phyloP scores from a whole-genome alignment of 1,284 basidiomycete genomes.

The Rhodotorula sp. region DNA sequence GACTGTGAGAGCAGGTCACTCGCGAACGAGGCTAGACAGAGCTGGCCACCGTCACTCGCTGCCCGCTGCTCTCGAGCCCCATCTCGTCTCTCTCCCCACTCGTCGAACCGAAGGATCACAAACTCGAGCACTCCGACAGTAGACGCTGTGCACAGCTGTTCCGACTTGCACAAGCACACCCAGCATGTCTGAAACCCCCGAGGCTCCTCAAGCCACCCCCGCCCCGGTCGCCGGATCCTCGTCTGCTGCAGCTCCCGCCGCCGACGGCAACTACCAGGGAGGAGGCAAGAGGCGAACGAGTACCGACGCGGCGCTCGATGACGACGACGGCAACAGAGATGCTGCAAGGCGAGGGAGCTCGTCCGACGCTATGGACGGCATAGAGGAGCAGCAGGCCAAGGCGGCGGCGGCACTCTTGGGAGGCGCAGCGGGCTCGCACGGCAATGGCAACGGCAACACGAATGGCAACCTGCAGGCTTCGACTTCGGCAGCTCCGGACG shows the following conservation, averaged over 20 bases:
- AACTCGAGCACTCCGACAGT: too few species aligned
- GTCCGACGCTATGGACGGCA: background rate
- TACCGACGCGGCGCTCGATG: background rate
- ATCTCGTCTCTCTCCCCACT: too few species aligned
- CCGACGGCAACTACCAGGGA: background rate
- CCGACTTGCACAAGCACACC: too few species aligned
- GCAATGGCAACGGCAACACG: background rate
- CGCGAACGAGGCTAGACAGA: too few species aligned
- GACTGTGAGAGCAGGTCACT: too few species aligned
- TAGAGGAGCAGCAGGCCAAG: background rate
- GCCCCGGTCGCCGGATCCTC: background rate
- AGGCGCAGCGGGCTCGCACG: background rate
- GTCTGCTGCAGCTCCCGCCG: background rate
- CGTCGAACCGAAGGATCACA: too few species aligned
- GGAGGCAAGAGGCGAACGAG: background rate
- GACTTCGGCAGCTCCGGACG: background rate
- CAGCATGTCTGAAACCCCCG: too few species aligned
- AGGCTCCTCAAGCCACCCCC: background rate
- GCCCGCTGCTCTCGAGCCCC: too few species aligned
- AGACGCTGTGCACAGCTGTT: too few species aligned
- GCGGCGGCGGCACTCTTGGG: conserved; percentile 2
- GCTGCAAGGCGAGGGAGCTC: background rate
- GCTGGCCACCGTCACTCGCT: too few species aligned
- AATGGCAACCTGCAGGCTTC: background rate
- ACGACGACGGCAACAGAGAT: background rate